Evolutionary conservation across 1,284 basidiomycete genomes (phyloP).

Genomic region (Abortiporus biennis): DNA sequence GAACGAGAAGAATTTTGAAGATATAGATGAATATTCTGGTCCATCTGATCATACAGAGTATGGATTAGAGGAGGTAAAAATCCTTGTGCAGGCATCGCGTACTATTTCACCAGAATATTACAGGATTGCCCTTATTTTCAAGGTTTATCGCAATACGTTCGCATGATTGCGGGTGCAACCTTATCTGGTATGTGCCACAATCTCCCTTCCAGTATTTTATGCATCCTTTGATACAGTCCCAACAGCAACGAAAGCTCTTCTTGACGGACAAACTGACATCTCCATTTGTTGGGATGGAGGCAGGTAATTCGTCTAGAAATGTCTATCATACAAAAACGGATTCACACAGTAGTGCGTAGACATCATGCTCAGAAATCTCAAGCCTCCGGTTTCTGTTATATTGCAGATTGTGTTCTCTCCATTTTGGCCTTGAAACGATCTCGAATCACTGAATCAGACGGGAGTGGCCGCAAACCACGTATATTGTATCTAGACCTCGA

Average conservation of each 20-base stretch:
- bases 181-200: conserved; percentile 18
- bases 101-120: conserved; percentile 8
- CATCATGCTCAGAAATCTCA: conserved; percentile 72
- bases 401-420: conserved; percentile 84
- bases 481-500: conserved; percentile 92
- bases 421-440: conserved; percentile 54
- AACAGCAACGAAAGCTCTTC: conserved; percentile 55
- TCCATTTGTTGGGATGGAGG: conserved; percentile 86
- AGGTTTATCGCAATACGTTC: conserved; percentile 65
- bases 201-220: not conserved
- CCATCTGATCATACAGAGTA: too few species aligned
- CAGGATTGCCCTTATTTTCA: conserved; percentile 82
- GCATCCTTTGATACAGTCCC: conserved; percentile 31
- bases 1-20: conserved; percentile 22
- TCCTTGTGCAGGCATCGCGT: conserved; percentile 1
- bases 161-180: conserved; percentile 71
- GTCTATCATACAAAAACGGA: not conserved
- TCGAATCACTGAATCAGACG: conserved; percentile 9
- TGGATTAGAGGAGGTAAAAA: conserved; percentile 63
- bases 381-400: conserved; percentile 91
- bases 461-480: conserved; percentile 42
- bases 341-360: conserved; percentile 27
- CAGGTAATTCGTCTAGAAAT: conserved; percentile 37
- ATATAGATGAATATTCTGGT: too few species aligned
- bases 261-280: conserved; percentile 46